phyloP scores from a whole-genome alignment of 495 filamentous ascomycete species.

The Neurospora discreta region DNA sequence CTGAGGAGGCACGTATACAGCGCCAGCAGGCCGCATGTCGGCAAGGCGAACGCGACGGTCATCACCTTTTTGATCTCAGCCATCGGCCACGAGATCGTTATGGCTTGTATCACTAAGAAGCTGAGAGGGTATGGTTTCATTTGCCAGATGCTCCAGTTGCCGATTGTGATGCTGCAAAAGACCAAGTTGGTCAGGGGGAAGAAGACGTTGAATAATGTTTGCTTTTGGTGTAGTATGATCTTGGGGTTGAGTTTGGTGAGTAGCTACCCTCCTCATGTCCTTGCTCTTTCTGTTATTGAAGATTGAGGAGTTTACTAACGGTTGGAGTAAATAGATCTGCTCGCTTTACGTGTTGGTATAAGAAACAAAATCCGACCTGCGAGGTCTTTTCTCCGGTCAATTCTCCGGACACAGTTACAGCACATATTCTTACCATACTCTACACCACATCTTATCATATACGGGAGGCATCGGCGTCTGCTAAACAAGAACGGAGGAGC shows the following conservation, averaged over 20 bases:
- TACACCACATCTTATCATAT: not conserved
- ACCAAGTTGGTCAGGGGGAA: conserved; percentile 61
- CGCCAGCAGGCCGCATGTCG: conserved; percentile 62
- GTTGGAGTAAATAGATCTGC: conserved; percentile 30
- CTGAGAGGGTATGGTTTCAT: conserved; percentile 87
- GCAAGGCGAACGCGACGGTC: conserved; percentile 67
- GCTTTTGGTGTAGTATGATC: conserved; percentile 96
- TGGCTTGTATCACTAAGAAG: conserved; percentile 98
- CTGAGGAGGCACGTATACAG: conserved; percentile 90
- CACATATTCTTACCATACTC: not conserved
- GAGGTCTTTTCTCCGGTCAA: not conserved
- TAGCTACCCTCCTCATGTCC: conserved; percentile 5
- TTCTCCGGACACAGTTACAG: not conserved
- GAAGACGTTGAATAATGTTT: conserved; percentile 76
- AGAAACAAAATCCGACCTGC: not conserved
- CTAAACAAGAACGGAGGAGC: not conserved
- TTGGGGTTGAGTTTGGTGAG: conserved; percentile 76
- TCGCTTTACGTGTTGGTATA: conserved; percentile 42
- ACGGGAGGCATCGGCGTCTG: not conserved
- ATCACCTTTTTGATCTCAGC: conserved; percentile 89
- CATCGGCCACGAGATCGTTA: conserved; percentile 85
- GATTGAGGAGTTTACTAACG: conserved; percentile 3
- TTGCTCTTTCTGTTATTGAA: not conserved
- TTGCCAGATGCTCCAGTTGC: conserved; percentile 91
- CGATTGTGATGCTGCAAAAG: conserved; percentile 83